These are phyloP conservation scores for Piper betle DNA, from an alignment of 164 flowering plant genomes.

Conservation along the genomic window DNA sequence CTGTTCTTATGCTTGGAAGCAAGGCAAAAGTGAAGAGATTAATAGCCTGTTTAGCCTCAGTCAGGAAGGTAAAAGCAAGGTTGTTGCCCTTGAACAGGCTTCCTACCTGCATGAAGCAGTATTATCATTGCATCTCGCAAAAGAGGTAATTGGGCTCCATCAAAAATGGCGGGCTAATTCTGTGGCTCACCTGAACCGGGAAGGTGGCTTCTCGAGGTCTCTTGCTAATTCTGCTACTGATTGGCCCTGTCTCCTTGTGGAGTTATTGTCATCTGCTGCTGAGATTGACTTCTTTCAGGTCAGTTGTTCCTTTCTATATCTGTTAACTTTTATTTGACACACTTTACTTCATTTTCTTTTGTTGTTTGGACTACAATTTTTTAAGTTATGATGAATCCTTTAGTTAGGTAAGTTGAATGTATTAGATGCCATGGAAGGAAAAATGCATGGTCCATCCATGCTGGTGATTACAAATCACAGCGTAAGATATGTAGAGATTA, in stretches of 20 bases:
- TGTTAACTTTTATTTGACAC: neutral
- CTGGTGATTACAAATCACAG: no score
- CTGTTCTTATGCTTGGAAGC: conserved; percentile 44
- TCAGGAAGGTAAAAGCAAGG: conserved; percentile 10
- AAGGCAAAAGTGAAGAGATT: conserved; percentile 30
- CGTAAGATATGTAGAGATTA: no score
- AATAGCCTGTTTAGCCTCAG: conserved; percentile 28
- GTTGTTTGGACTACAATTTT: neutral
- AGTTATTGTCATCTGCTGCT: conserved; percentile 63
- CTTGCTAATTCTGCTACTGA: conserved; percentile 68
- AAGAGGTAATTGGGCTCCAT: conserved; percentile 66
- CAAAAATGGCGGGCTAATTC: conserved; percentile 76
- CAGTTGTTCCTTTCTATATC: neutral
- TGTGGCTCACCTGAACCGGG: conserved; percentile 47
- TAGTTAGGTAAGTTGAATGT: neutral
- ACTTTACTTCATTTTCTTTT: neutral
- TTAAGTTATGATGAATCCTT: neutral
- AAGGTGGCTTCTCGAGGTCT: conserved; percentile 66
- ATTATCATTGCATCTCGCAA: conserved; percentile 62
- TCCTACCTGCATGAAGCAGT: conserved; percentile 50
- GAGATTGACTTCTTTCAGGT: conserved; percentile 78
- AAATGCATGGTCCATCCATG: no score
- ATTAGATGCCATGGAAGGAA: no score
- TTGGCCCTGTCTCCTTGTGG: conserved; percentile 80
- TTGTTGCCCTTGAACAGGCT: conserved; percentile 37